phyloP scores from a whole-genome alignment of 2,329 filamentous ascomycete species.

The Acarospora socialis region DNA sequence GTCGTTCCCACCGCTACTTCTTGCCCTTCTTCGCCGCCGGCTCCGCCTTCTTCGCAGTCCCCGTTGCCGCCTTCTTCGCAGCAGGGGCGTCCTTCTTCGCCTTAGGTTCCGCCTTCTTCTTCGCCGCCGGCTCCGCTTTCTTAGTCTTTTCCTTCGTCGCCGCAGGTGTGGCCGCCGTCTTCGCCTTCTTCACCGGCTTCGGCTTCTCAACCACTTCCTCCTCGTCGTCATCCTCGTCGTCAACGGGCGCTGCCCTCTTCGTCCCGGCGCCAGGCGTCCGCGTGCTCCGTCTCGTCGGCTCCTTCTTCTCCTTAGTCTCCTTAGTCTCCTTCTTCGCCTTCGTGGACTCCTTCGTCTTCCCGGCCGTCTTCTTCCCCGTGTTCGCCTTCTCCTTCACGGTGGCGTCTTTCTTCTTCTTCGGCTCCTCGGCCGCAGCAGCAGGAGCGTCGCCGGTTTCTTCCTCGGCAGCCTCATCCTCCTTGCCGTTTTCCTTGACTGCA shows the following conservation, averaged over 20 bases:
- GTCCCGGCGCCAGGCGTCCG: conserved; percentile 12
- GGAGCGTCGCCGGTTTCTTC: conserved; percentile 7
- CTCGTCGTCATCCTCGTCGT: conserved; percentile 7
- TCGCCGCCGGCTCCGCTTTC: too few species aligned
- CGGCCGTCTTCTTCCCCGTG: conserved; percentile 13
- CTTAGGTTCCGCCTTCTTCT: too few species aligned
- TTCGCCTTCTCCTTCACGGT: conserved; percentile 13
- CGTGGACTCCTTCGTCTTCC: conserved; percentile 12
- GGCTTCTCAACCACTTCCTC: conserved; percentile 10
- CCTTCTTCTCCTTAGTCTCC: conserved; percentile 17
- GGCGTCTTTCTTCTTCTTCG: conserved; percentile 6
- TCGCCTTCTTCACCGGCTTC: conserved; percentile 10
- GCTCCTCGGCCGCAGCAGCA: conserved; percentile 8
- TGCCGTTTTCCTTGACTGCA: conserved; percentile 10
- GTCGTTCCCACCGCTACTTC: too few species aligned
- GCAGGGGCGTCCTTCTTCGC: too few species aligned
- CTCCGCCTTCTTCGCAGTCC: too few species aligned
- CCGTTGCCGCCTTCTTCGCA: too few species aligned
- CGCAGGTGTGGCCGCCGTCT: too few species aligned
- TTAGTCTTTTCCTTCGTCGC: too few species aligned
- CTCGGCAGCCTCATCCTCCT: conserved; percentile 11
- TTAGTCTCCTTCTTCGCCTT: conserved; percentile 18
- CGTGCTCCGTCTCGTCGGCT: conserved; percentile 11
- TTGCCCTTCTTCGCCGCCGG: too few species aligned
- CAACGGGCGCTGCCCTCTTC: conserved; percentile 13